Evolutionary conservation across 768 basidiomycete genomes (phyloP).

Genomic region (Erythrobasidium yunnanense): DNA sequence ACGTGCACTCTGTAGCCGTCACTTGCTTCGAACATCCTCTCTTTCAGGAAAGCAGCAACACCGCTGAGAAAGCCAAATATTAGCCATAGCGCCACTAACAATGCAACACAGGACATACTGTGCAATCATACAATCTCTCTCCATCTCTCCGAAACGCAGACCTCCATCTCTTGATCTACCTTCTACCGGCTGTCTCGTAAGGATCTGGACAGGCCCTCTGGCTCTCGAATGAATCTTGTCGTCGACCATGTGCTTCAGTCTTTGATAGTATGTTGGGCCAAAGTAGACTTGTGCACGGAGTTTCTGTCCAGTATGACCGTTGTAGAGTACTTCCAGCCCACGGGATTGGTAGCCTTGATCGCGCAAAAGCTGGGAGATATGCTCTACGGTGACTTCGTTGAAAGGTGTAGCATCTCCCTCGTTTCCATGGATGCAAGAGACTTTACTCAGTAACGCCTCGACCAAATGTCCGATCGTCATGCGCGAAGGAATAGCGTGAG

Average conservation of each 20-base stretch:
- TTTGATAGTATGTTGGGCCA: slow-evolving; percentile 97
- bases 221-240: slow-evolving; percentile 99
- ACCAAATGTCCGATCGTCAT: slow-evolving; percentile 99
- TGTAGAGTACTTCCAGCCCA: slow-evolving; percentile 96
- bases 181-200: slow-evolving; percentile 95
- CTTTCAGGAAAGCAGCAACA: slow-evolving; percentile 93
- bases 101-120: too few species aligned
- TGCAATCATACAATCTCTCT: slow-evolving; percentile 87
- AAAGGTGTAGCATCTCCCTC: slow-evolving; percentile 99
- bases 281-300: slow-evolving; percentile 96
- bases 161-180: slow-evolving; percentile 98
- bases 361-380: slow-evolving; percentile 81
- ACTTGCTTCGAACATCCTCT: slow-evolving; percentile 54
- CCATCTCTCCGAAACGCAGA: slow-evolving; percentile 99
- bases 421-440: slow-evolving; percentile 87
- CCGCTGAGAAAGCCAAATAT: slow-evolving; percentile 50
- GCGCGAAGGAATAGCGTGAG: slow-evolving; percentile 98
- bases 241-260: slow-evolving; percentile 99
- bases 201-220: slow-evolving; percentile 89
- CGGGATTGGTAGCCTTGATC: slow-evolving; percentile 91
- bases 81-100: slow-evolving; percentile 38
- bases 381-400: slow-evolving; percentile 93
- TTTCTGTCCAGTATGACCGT: slow-evolving; percentile 96
- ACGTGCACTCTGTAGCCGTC: slow-evolving; percentile 61
- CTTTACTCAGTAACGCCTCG: slow-evolving; percentile 90